These are phyloP conservation scores for Penicillium turbatum DNA, from an alignment of 495 filamentous ascomycete genomes.

Conservation along the genomic window DNA sequence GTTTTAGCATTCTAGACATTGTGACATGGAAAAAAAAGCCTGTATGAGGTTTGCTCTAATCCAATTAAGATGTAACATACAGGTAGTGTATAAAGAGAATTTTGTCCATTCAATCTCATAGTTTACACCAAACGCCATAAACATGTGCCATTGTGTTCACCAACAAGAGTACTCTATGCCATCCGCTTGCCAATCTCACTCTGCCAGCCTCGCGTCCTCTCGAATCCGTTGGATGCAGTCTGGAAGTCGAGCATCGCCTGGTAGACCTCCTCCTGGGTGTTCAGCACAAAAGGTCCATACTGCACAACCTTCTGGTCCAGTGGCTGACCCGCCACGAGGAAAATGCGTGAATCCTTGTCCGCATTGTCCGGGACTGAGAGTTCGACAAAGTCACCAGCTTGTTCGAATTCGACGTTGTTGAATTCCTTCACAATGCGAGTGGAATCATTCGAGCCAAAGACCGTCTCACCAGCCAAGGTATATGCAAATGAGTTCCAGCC, in stretches of 20 bases:
- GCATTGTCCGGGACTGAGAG: constrained; percentile 66
- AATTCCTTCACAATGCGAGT: constrained; percentile 61
- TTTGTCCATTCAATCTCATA: no score
- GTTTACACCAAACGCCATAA: not conserved
- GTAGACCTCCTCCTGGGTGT: constrained; percentile 76
- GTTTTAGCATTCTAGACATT: no score
- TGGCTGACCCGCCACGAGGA: constrained; percentile 80
- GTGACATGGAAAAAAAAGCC: no score
- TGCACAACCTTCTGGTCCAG: constrained; percentile 91
- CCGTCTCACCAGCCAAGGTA: constrained; percentile 63
- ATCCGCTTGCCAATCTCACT: constrained; percentile 94
- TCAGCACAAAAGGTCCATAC: constrained; percentile 94
- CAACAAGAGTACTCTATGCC: constrained; percentile 29
- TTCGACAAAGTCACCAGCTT: constrained; percentile 67
- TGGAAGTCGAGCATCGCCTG: constrained; percentile 89
- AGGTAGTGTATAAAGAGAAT: no score
- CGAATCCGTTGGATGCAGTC: constrained; percentile 81
- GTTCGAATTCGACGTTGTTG: constrained; percentile 88
- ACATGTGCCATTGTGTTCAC: not conserved
- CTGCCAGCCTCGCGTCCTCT: constrained; percentile 75
- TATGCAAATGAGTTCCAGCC: constrained; percentile 94
- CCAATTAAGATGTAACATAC: no score
- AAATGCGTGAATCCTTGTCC: constrained; percentile 61
- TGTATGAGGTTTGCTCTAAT: no score
- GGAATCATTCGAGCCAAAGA: constrained; percentile 58